Base-by-base conservation (phyloP, 2,329 filamentous ascomycete species). In the Monosporascus sp. region DNA sequence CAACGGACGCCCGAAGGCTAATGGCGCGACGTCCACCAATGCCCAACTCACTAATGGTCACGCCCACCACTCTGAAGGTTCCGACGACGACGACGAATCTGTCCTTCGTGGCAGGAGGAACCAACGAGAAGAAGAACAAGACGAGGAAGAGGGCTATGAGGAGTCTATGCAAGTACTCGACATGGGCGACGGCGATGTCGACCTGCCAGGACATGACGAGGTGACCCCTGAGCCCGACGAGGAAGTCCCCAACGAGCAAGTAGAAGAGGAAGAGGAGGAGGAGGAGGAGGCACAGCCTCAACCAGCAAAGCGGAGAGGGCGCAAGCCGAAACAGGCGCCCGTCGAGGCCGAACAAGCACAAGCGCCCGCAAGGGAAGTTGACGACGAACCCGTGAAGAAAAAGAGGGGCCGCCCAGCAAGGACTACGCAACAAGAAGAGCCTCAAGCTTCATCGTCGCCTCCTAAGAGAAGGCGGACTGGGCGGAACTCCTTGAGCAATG, bases 11-110 rank as follows among this genome's bases (percentile, higher is more conserved):
- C 41, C 58, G 25, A 68, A 62, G 50, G 56, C 59, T 6, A 68
- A 68, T 34, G 61, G 61, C 44, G 48, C 57, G 6, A 63, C 56
- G 47, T 58, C 53, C 38, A 53, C 48, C 46, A 65, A 57, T 11
- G 61, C 54, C 52, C 60, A 57, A 31, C 55, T 55, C 18, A 49
- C 56, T 3, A 63, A 62, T 41, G 56, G 59, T 24, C 52, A 44
- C 46, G 47, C 56, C 20, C 22, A n/a, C 51, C 60, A 47, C 34
- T 2, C 44, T 27, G 49, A 42, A 38, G 51, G 57, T 14, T 54
- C 54, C n/a, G 59, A 58, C 3, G 65, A 68, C 2, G 62, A 62
- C 1, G 62, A 70, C 1, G 61, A 65, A 4, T 63, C 64, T n/a
- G 58, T 62, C 57, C 24, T 61, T 63, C 41, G 62, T 65, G 25